Percentiles rank a stretch among this genome's conserved stretches.
Evolutionary conservation across 73 alveolate species (phyloP).

Genomic region (Paramecium tetraurelia): DNA sequence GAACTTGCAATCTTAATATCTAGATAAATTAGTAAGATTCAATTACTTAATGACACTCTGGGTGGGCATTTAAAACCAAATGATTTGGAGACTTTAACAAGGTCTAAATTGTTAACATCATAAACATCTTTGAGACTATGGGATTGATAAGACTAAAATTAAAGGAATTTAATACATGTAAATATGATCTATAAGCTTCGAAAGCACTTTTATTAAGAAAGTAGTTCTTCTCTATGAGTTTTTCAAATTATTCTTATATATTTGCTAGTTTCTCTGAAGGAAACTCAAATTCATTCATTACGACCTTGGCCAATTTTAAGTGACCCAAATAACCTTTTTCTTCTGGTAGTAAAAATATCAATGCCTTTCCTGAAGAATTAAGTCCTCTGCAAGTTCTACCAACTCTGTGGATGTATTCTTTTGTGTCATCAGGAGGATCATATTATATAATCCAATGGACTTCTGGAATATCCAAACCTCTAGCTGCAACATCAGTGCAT

Average conservation of each 20-base stretch:
- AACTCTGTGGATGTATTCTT: conserved; percentile 99
- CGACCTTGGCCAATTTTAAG: conserved; percentile 93
- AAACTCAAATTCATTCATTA: conserved; percentile 97
- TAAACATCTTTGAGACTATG: conserved; percentile 91
- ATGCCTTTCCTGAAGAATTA: conserved; percentile 89
- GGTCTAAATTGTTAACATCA: conserved; percentile 96
- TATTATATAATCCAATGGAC: conserved; percentile 96
- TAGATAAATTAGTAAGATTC: background rate
- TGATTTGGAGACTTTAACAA: conserved; percentile 86
- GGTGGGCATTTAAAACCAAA: conserved; percentile 96
- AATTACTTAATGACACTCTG: conserved; percentile 75
- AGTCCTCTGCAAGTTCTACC: conserved; percentile 99
- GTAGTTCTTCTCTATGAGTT: conserved; percentile 96
- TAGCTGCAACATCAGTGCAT: conserved; percentile 99
- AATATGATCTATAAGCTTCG: conserved; percentile 95
- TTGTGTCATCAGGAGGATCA: conserved; percentile 99
- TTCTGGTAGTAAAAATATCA: conserved; percentile 95
- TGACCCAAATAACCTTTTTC: conserved; percentile 92
- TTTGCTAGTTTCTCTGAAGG: conserved; percentile 95
- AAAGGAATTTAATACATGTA: conserved; percentile 38
- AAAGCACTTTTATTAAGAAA: conserved; percentile 94
- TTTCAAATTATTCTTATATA: conserved; percentile 88
- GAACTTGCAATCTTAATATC: conserved; percentile 58
- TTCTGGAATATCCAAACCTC: conserved; percentile 92
- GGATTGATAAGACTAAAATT: conserved; percentile 84